Percentiles rank a stretch among this genome's conserved stretches.
phyloP scores from a whole-genome alignment of 495 filamentous ascomycete species.

The Parathielavia hyrcaniae region DNA sequence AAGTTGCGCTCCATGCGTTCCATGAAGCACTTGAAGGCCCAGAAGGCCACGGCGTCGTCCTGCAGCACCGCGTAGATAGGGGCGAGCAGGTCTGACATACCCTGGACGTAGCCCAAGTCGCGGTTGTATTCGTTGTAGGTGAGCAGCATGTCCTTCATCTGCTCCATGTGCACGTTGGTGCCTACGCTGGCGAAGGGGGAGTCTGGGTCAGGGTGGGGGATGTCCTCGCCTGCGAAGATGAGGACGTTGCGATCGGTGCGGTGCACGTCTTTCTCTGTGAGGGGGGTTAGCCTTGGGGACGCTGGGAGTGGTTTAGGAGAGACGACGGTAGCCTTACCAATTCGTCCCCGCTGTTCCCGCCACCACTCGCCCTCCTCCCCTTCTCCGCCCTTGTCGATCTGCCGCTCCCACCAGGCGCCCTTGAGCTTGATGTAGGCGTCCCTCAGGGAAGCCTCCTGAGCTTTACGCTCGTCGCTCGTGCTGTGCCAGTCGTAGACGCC shows the following conservation, averaged over 20 bases:
- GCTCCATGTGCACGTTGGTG: slow-evolving; percentile 95
- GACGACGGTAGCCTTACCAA: slow-evolving; percentile 63
- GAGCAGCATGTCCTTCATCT: slow-evolving; percentile 97
- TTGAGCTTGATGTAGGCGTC: slow-evolving; percentile 94
- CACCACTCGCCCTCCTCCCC: slow-evolving; percentile 82
- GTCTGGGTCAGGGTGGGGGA: slow-evolving; percentile 94
- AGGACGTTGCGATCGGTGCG: slow-evolving; percentile 89
- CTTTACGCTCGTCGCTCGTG: slow-evolving; percentile 70
- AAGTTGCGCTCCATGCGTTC: slow-evolving; percentile 97
- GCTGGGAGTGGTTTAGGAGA: background rate
- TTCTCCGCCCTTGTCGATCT: slow-evolving; percentile 72
- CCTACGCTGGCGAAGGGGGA: slow-evolving; percentile 87
- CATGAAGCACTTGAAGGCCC: slow-evolving; percentile 96
- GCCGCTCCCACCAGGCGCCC: slow-evolving; percentile 91
- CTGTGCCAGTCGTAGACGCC: slow-evolving; percentile 90
- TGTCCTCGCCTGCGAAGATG: slow-evolving; percentile 93
- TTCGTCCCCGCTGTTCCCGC: slow-evolving; percentile 88
- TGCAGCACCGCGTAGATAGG: slow-evolving; percentile 96
- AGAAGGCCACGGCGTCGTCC: slow-evolving; percentile 94
- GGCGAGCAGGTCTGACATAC: slow-evolving; percentile 94
- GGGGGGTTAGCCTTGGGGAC: background rate
- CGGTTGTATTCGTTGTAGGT: slow-evolving; percentile 97
- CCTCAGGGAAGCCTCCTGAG: slow-evolving; percentile 71
- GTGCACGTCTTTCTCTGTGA: slow-evolving; percentile 93
- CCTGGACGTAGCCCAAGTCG: slow-evolving; percentile 91